phyloP scores from a whole-genome alignment of 1,139 yeast species.

The Pneumocystis wakefieldiae region DNA sequence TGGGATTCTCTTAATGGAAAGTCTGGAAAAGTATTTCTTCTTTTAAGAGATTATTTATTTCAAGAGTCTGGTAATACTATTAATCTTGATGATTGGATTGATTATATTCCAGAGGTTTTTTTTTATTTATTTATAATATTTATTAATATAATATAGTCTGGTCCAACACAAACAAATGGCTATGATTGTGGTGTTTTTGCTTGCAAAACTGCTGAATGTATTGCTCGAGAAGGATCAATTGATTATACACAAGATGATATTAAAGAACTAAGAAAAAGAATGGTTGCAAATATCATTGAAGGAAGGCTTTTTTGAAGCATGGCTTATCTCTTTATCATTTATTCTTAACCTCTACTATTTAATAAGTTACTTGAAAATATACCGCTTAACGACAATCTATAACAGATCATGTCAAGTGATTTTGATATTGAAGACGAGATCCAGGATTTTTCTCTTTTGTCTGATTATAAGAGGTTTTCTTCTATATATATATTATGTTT shows the following conservation, averaged over 20 bases:
- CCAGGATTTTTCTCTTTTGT: neutral
- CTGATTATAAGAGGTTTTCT: neutral
- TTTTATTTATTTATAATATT: slow-evolving; percentile 21
- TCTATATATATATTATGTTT: neutral
- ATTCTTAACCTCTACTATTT: neutral
- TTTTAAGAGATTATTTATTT: slow-evolving; percentile 44
- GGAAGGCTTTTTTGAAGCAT: neutral
- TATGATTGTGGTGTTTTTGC: slow-evolving; percentile 92
- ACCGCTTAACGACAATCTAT: neutral
- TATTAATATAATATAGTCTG: slow-evolving; percentile 25
- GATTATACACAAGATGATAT: slow-evolving; percentile 57
- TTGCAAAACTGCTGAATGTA: slow-evolving; percentile 57
- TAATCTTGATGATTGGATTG: slow-evolving; percentile 18
- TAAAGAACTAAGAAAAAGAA: slow-evolving; percentile 48
- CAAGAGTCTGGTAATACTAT: slow-evolving; percentile 30
- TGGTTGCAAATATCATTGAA: slow-evolving; percentile 40
- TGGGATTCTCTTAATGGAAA: slow-evolving; percentile 63
- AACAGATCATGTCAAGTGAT: neutral
- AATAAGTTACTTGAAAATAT: too few species aligned
- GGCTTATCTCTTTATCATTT: neutral
- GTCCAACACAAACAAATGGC: slow-evolving; percentile 79
- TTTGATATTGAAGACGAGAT: neutral
- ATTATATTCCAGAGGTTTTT: slow-evolving; percentile 12
- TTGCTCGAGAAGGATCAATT: slow-evolving; percentile 36
- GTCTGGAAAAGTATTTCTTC: slow-evolving; percentile 38